Evolutionary conservation across 2,329 filamentous ascomycete species (phyloP).

Genomic region (Ascochyta pisi): DNA sequence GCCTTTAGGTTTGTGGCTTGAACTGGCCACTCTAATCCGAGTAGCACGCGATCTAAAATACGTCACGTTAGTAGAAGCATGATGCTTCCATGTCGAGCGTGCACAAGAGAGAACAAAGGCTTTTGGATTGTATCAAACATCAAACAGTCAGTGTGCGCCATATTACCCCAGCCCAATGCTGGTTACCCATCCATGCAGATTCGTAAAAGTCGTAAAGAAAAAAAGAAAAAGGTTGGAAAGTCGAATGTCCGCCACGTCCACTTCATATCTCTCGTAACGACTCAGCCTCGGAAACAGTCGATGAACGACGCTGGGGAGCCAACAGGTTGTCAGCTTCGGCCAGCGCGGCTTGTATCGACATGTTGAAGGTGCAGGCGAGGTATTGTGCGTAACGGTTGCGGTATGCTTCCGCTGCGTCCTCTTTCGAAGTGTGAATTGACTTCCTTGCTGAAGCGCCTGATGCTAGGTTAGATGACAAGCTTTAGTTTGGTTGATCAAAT

Average conservation of each 20-base stretch:
- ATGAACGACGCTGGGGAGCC: slow-evolving; percentile 42
- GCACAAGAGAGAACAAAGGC: slow-evolving; percentile 31
- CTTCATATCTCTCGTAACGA: slow-evolving; percentile 39
- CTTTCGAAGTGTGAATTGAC: slow-evolving; percentile 44
- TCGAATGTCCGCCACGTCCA: slow-evolving; percentile 21
- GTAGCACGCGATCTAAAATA: slow-evolving; percentile 14
- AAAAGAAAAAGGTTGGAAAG: slow-evolving; percentile 17
- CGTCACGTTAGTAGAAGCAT: slow-evolving; percentile 30
- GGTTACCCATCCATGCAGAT: slow-evolving; percentile 28
- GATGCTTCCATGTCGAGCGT: slow-evolving; percentile 22
- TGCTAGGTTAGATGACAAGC: slow-evolving; percentile 45
- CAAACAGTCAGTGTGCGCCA: slow-evolving; percentile 24
- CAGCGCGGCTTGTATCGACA: slow-evolving; percentile 48
- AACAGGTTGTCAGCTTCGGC: slow-evolving; percentile 47
- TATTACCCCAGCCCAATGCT: slow-evolving; percentile 31
- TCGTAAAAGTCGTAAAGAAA: slow-evolving; percentile 21
- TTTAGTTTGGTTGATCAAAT: slow-evolving; percentile 47
- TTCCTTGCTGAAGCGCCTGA: slow-evolving; percentile 42
- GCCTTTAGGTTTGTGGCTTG: background rate
- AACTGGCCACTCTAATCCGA: background rate
- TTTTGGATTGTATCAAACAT: slow-evolving; percentile 28
- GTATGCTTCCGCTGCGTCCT: slow-evolving; percentile 43
- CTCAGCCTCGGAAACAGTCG: slow-evolving; percentile 46
- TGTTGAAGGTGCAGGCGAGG: slow-evolving; percentile 50
- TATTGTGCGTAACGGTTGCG: slow-evolving; percentile 49